phyloP scores from a whole-genome alignment of 2,329 filamentous ascomycete species.

The Cladorrhinum sp. region DNA sequence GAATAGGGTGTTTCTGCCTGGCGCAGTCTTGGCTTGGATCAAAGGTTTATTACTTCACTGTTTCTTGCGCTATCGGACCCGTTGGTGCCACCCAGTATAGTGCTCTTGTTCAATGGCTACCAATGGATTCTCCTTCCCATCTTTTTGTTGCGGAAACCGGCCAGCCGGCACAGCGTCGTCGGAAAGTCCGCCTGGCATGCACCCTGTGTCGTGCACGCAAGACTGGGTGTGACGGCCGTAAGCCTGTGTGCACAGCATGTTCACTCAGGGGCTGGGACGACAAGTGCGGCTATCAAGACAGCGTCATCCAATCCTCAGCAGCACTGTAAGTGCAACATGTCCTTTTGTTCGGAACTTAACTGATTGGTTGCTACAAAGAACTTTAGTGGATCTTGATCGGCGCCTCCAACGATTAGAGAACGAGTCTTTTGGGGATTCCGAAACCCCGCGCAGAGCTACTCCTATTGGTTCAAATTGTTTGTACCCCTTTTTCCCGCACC shows the following conservation, averaged over 20 bases:
- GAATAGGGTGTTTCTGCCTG: background rate
- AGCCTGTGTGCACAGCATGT: slow-evolving; percentile 21
- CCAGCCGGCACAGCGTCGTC: slow-evolving; percentile 13
- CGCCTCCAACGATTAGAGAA: slow-evolving; percentile 21
- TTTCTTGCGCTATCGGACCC: background rate
- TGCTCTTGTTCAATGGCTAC: background rate
- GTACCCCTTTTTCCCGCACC: background rate
- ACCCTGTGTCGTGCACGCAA: slow-evolving; percentile 23
- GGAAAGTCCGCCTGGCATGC: slow-evolving; percentile 23
- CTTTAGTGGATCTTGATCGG: slow-evolving; percentile 19
- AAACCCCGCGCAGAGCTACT: background rate
- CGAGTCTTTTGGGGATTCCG: slow-evolving; percentile 1
- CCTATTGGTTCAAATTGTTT: background rate
- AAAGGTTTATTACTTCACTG: background rate
- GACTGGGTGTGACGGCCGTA: slow-evolving; percentile 24
- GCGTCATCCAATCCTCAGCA: slow-evolving; percentile 15
- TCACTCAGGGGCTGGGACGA: slow-evolving; percentile 20
- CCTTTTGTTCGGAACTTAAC: background rate
- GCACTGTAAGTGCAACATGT: slow-evolving; percentile 15
- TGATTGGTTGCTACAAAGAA: slow-evolving; percentile 8
- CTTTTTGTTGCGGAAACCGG: slow-evolving; percentile 18
- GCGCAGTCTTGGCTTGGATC: background rate
- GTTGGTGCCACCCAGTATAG: background rate
- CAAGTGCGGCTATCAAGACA: slow-evolving; percentile 23
- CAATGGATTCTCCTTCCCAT: slow-evolving; percentile 14